Evolutionary conservation across 1,139 yeast genomes (phyloP), one percentile per base, ranked within the genome.

Genomic region (Candida tunisiensis): DNA sequence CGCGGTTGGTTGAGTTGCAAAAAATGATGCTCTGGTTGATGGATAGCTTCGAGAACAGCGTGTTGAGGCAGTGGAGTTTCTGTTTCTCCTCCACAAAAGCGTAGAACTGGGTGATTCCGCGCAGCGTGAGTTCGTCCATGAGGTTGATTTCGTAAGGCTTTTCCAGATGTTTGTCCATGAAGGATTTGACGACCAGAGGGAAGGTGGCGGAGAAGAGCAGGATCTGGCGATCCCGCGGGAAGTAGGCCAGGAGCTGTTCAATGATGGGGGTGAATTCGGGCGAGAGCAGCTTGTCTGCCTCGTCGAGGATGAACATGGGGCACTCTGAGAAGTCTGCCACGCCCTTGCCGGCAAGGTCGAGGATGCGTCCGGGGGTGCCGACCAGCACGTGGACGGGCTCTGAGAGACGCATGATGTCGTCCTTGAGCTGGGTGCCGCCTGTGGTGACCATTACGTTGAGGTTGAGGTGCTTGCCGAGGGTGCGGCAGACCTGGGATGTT

Each of bases 41-140:
- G 54, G 83, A 93, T 38, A 88, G 66, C 55, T 85, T 88, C 36
- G 93, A 77, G 54, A 88, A 88, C 42, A 88, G 65, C 1, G 98
- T 88, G 60, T 88, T 88, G 44, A 88, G 65, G 57, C 98, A 88
- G 52, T 88, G 95, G 37, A 88, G 66, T 53, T 88, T 88, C 60
- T 88, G 94, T 46, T 74, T 77, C 54, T 88, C 98, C 53, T 88
- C 98, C 28, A 88, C 95, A 52, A 85, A 88, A 12, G 98, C 98
- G 49, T 88, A 88, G 55, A 77, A 88, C 57, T 88, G 96, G 3
- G 95, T 79, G 43, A 88, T 83, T 63, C 98, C 98, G 47, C 88
- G 73, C 40, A 88, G 65, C 9, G 98, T 88, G 45, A 88, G 67
- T 55, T 88, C 98, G 52, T 88, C 98, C 98, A 88, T 88, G 40